These are phyloP conservation scores for Leucoagaricus sp. DNA, from an alignment of 1,284 basidiomycete species.

Conservation along the genomic window DNA sequence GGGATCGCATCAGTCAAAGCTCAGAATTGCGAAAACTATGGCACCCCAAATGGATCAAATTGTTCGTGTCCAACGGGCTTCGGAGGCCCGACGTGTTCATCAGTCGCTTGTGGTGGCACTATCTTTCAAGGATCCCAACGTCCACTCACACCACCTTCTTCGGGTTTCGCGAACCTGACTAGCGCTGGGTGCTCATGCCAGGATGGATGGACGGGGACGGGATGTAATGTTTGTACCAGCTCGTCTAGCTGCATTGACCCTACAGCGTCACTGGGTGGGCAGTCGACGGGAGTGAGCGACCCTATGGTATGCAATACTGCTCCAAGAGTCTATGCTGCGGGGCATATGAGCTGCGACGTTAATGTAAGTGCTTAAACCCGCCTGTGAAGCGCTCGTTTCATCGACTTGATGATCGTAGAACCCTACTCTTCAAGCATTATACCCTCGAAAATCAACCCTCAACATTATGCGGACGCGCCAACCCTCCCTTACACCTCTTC, in stretches of 20 bases:
- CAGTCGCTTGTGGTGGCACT: constrained; percentile 75
- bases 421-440: constrained; percentile 76
- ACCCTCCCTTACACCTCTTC: constrained; percentile 64
- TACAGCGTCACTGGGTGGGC: constrained; percentile 37
- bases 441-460: constrained; percentile 65
- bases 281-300: constrained; percentile 43
- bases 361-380: constrained; percentile 49
- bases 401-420: constrained; percentile 49
- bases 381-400: constrained; percentile 4
- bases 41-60: constrained; percentile 49
- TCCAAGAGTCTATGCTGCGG: constrained; percentile 62
- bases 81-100: constrained; percentile 68
- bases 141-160: constrained; percentile 46
- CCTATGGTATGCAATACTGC: constrained; percentile 66
- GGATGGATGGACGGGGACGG: constrained; percentile 73
- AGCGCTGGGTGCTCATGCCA: constrained; percentile 64
- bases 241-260: constrained; percentile 48
- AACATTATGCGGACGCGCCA: constrained; percentile 79
- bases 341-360: constrained; percentile 77
- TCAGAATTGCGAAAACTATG: constrained; percentile 74
- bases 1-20: constrained; percentile 13
- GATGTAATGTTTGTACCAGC: constrained; percentile 75
- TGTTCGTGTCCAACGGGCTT: constrained; percentile 82
- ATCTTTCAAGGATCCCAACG: constrained; percentile 72
- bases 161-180: constrained; percentile 62